phyloP scores from a whole-genome alignment of 495 filamentous ascomycete species.

The Lepidopterella palustris region DNA sequence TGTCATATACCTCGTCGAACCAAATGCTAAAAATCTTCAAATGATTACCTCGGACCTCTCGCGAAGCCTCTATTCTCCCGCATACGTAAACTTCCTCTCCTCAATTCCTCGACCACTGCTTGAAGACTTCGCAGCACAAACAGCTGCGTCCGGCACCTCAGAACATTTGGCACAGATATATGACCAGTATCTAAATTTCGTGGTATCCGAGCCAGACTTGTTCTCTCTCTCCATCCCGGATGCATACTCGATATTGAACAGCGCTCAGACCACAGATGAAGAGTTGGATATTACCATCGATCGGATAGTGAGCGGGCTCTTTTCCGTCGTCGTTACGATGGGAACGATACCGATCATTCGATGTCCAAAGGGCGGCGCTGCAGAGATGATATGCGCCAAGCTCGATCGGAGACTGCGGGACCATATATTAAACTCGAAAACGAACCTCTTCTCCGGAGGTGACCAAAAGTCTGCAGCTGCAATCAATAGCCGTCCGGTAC shows the following conservation, averaged over 20 bases:
- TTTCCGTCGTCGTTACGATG: conserved; percentile 96
- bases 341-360: conserved; percentile 92
- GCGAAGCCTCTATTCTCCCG: conserved; percentile 81
- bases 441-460: conserved; percentile 74
- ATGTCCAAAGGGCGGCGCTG: conserved; percentile 84
- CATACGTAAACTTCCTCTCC: conserved; percentile 95
- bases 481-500: conserved; percentile 63
- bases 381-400: conserved; percentile 88
- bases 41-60: conserved; percentile 82
- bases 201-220: conserved; percentile 90
- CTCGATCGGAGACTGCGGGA: conserved; percentile 93
- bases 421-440: conserved; percentile 93
- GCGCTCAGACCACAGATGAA: conserved; percentile 80
- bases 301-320: conserved; percentile 86
- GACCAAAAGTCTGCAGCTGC: conserved; percentile 46
- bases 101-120: conserved; percentile 88
- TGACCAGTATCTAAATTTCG: conserved; percentile 97
- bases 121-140: conserved; percentile 90
- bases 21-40: conserved; percentile 70
- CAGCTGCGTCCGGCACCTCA: conserved; percentile 72
- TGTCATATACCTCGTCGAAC: conserved; percentile 92
- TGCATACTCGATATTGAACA: conserved; percentile 93
- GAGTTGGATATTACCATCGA: conserved; percentile 82
- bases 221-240: conserved; percentile 89
- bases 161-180: conserved; percentile 89